Evolutionary conservation across 768 basidiomycete species (phyloP), one percentile per base, ranked within the genome.

Genomic region (Russula compacta): DNA sequence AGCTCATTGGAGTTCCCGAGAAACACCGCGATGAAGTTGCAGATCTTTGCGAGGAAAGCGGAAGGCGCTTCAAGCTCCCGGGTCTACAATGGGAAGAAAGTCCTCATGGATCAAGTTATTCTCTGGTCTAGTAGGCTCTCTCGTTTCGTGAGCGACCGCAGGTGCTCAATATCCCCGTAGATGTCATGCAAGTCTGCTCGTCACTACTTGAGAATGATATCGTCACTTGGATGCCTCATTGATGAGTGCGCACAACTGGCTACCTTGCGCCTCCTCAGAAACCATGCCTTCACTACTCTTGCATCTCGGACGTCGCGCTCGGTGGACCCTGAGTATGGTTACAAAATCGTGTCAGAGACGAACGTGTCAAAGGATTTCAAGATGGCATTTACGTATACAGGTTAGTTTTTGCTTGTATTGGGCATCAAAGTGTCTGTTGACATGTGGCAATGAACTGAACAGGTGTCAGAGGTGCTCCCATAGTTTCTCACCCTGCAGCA

Each of bases 191-290:
- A 29, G 24, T 29, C 24, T 58, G 90, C 86, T 0, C 77, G 87
- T 71, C 86, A 92, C 72, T 94, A 88, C 73, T 94, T 95, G 92
- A 95, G 70, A 92, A 92, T 66, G 90, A 89, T 17, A 86, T 95
- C 62, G 83, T 92, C 85, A 86, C 72, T 95, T 74, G 94, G 92
- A 1, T 83, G 84, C 21, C 81, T 90, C 40, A 91, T 95, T 74
- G 92, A 94, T 71, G 83, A 83, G 71, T 83, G 81, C 69, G 83
- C 67, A 85, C 89, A 2, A 91, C 90, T 64, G 89, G 89, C 35
- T 87, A 91, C 69, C 81, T 89, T 24, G 85, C 85, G 49, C 89
- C 89, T 91, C 67, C 89, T 92, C 57, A 89, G 89, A 3, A 89
- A 92, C 71, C 90, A 92, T 63, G 89, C 91, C 6, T 95, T 94